Conservation (phyloP, 106 monocot species). For the Alisma plantagoaquatica region DNA sequence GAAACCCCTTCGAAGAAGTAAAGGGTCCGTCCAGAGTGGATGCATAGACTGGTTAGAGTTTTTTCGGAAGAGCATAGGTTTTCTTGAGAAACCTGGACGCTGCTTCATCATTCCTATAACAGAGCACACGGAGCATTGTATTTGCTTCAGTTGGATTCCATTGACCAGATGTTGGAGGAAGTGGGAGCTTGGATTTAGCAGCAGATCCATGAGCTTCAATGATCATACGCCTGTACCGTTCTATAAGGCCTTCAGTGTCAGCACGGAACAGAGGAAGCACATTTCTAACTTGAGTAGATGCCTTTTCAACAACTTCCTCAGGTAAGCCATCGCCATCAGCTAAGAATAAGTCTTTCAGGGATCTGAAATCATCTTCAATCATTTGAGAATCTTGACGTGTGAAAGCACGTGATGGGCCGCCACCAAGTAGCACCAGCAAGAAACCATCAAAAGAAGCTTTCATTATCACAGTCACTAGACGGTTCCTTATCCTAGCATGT, state of each 20-base stretch:
- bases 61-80: constrained; percentile 83
- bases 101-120: constrained; percentile 70
- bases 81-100: constrained; percentile 91
- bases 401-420: constrained; percentile 22
- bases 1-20: no score
- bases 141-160: constrained; percentile 89
- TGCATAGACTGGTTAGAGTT: constrained; percentile 30
- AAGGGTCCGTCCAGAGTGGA: no score
- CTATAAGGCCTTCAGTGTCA: constrained; percentile 16
- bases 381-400: constrained; percentile 17
- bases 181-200: constrained; percentile 14
- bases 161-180: constrained; percentile 51
- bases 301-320: constrained; percentile 19
- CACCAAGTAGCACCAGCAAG: constrained; percentile 20
- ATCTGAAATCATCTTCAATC: constrained; percentile 18
- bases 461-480: constrained; percentile 18
- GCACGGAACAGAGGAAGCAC: constrained; percentile 16
- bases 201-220: constrained; percentile 12
- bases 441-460: constrained; percentile 27
- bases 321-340: constrained; percentile 29
- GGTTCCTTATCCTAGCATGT: constrained; percentile 26
- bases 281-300: constrained; percentile 13
- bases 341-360: constrained; percentile 13
- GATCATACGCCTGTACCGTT: constrained; percentile 15
- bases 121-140: constrained; percentile 71